phyloP scores from a whole-genome alignment of 2,329 filamentous ascomycete genomes.

The Diaporthe humulicola region DNA sequence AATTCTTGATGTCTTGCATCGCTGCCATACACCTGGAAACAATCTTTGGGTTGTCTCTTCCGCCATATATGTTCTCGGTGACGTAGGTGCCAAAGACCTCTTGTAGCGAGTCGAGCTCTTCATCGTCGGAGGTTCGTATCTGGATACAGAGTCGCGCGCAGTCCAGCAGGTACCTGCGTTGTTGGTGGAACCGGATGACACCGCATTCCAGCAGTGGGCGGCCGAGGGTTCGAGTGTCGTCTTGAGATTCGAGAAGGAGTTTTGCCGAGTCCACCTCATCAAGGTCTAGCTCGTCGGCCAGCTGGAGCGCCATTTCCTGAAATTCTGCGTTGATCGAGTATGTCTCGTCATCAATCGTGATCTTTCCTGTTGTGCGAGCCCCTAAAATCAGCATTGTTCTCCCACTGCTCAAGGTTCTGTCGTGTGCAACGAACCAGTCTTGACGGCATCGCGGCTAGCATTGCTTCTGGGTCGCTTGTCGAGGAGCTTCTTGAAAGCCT shows the following conservation, averaged over 20 bases:
- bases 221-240: conserved; percentile 77
- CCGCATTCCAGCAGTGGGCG: conserved; percentile 82
- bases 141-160: conserved; percentile 85
- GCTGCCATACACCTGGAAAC: conserved; percentile 80
- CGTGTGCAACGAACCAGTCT: conserved; percentile 66
- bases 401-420: conserved; percentile 24
- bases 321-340: conserved; percentile 90
- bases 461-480: conserved; percentile 82
- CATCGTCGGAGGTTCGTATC: conserved; percentile 71
- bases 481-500: conserved; percentile 78
- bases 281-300: conserved; percentile 90
- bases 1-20: conserved; percentile 82
- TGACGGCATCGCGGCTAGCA: conserved; percentile 78
- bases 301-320: conserved; percentile 81
- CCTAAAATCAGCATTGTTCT: conserved; percentile 42
- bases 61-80: conserved; percentile 69
- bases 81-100: conserved; percentile 66
- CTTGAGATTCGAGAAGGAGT: conserved; percentile 80
- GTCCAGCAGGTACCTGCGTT: conserved; percentile 85
- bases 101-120: conserved; percentile 64
- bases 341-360: conserved; percentile 78
- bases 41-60: conserved; percentile 64
- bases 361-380: conserved; percentile 70
- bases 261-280: conserved; percentile 89
- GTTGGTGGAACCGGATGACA: conserved; percentile 89